phyloP scores from a whole-genome alignment of 768 basidiomycete genomes.

The Podaxis mareebaensis region DNA sequence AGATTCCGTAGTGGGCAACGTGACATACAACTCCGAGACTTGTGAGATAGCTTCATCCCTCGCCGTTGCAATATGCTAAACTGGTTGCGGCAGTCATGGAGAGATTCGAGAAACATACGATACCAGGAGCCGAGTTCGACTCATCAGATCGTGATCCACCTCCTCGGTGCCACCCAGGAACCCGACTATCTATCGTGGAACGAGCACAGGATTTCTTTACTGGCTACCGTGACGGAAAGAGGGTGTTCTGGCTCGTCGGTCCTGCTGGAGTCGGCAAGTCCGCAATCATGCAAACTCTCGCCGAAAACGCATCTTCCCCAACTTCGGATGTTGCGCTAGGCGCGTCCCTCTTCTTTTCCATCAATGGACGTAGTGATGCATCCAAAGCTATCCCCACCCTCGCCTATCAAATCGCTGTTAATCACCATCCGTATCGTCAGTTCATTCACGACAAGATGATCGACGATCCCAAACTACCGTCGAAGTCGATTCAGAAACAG shows the following conservation, averaged over 20 bases:
- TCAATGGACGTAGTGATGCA: background rate
- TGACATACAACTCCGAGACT: background rate
- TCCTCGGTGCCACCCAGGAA: background rate
- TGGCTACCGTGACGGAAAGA: background rate
- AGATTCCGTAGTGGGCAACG: background rate
- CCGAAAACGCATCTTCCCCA: background rate
- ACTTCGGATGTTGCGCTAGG: background rate
- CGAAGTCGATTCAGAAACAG: conserved; percentile 16
- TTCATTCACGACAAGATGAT: conserved; percentile 11
- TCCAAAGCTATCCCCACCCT: conserved; percentile 16
- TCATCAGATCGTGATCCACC: background rate
- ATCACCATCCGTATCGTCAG: background rate
- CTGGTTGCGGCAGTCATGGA: background rate
- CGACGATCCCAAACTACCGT: conserved; percentile 8
- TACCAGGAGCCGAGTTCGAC: background rate
- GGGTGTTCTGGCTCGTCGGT: background rate
- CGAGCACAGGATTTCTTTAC: background rate
- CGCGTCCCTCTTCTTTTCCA: background rate
- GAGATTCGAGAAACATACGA: background rate
- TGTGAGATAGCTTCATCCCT: background rate
- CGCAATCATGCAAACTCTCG: conserved; percentile 10
- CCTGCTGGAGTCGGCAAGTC: background rate
- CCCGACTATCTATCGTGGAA: background rate
- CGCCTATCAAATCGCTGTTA: conserved; percentile 23
- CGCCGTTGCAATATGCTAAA: background rate